Percentiles rank a stretch among this genome's conserved stretches.
phyloP scores from a whole-genome alignment of 106 monocot species.

The Agapanthus africanus region DNA sequence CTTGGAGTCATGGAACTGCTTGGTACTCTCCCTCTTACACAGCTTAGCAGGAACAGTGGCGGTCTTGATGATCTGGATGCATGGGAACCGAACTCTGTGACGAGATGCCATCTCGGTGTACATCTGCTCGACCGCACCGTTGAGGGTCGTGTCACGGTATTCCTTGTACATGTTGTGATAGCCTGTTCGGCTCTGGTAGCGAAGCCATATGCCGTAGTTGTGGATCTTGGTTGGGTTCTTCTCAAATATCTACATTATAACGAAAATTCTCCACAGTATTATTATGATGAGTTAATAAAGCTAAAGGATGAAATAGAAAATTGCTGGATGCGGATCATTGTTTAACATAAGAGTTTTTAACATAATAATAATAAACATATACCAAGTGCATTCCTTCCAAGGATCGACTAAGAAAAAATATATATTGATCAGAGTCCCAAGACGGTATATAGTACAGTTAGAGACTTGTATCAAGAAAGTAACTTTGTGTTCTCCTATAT shows the following conservation, averaged over 20 bases:
- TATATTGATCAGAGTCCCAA: too few species aligned
- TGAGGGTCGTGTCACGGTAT: conserved; percentile 75
- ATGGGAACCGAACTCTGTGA: conserved; percentile 64
- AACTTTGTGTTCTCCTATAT: too few species aligned
- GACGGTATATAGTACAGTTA: too few species aligned
- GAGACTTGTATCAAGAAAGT: too few species aligned
- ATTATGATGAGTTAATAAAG: too few species aligned
- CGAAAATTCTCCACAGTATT: not conserved
- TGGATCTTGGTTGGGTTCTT: conserved; percentile 66
- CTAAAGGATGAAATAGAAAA: too few species aligned
- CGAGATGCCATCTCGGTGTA: conserved; percentile 90
- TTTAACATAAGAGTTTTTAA: too few species aligned
- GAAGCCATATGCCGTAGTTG: conserved; percentile 82
- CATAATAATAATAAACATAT: too few species aligned
- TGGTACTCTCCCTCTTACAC: conserved; percentile 78
- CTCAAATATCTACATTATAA: conserved; percentile 54
- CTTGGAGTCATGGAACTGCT: conserved; percentile 75
- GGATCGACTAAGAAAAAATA: too few species aligned
- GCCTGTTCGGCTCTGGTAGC: conserved; percentile 82
- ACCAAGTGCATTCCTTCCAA: too few species aligned
- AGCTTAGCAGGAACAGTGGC: conserved; percentile 65
- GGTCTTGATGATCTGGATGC: conserved; percentile 86
- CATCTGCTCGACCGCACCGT: conserved; percentile 81
- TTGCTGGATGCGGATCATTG: too few species aligned
- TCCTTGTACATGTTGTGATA: conserved; percentile 97